A percentile compares a stretch with the other conserved stretches of the same genome.
phyloP scores from a whole-genome alignment of 306 rosid species.

The Quercus parvula region DNA sequence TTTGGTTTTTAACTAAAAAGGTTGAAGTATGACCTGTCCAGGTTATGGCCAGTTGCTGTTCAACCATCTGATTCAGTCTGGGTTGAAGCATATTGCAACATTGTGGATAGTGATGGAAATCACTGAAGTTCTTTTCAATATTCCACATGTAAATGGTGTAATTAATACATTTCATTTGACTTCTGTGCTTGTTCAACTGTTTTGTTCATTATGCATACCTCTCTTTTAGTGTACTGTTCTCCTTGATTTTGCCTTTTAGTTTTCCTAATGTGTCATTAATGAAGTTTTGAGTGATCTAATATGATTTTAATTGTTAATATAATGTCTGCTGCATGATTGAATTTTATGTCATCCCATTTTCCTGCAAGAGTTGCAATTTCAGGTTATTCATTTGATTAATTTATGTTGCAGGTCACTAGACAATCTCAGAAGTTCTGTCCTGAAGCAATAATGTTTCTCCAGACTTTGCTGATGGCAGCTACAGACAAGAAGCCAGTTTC shows the following conservation, averaged over 20 bases:
- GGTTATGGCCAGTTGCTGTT: neutral
- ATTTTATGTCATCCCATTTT: neutral
- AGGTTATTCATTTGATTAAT: conserved; percentile 20
- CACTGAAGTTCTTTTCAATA: neutral
- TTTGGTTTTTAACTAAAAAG: neutral
- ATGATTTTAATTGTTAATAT: neutral
- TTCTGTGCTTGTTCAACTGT: neutral
- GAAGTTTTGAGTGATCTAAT: conserved; percentile 12
- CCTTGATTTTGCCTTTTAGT: neutral
- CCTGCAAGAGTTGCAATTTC: conserved; percentile 13
- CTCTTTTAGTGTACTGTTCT: neutral
- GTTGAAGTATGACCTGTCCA: neutral
- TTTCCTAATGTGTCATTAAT: neutral
- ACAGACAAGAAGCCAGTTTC: conserved; percentile 38
- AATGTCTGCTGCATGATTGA: neutral
- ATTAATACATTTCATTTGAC: neutral
- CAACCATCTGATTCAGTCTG: neutral
- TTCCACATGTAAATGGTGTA: neutral
- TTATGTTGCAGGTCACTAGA: conserved; percentile 53
- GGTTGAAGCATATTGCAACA: neutral
- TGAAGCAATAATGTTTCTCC: conserved; percentile 70
- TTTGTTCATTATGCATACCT: neutral
- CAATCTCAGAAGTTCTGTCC: conserved; percentile 85
- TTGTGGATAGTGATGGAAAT: neutral
- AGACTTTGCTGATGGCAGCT: conserved; percentile 51